phyloP scores from a whole-genome alignment of 257 asterid species.

The Salvia miltiorrhiza region DNA sequence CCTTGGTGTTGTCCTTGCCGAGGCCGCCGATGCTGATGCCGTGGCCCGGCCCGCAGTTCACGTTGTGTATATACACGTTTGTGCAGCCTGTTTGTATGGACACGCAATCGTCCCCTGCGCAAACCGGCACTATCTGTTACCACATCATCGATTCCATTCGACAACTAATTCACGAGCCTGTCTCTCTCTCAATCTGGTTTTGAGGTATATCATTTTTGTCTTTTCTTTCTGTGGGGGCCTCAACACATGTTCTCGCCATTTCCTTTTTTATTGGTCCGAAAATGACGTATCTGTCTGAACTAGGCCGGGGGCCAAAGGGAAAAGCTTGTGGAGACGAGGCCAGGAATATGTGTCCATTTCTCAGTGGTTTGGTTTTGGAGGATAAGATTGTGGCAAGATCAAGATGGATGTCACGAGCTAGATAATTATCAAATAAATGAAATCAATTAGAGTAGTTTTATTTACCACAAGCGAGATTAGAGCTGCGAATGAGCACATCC shows the following conservation, averaged over 20 bases:
- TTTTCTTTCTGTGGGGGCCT: slow-evolving; percentile 15
- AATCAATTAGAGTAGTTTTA: background rate
- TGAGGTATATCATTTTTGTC: slow-evolving; percentile 7
- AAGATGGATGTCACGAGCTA: background rate
- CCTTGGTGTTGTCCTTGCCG: slow-evolving; percentile 73
- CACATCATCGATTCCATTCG: background rate
- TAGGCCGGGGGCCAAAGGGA: slow-evolving; percentile 22
- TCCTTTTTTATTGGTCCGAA: slow-evolving; percentile 6
- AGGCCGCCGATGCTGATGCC: slow-evolving; percentile 95
- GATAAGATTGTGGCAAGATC: slow-evolving; percentile 30
- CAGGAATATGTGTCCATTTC: slow-evolving; percentile 25
- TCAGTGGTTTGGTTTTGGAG: slow-evolving; percentile 17
- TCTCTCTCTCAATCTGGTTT: background rate
- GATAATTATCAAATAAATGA: background rate
- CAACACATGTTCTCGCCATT: background rate
- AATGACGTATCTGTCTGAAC: slow-evolving; percentile 19
- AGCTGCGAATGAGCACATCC: slow-evolving; percentile 65
- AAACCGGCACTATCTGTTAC: background rate
- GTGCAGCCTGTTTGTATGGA: slow-evolving; percentile 91
- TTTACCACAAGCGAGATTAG: slow-evolving; percentile 78
- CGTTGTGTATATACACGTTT: slow-evolving; percentile 57
- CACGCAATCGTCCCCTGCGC: slow-evolving; percentile 85
- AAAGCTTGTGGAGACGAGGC: slow-evolving; percentile 25
- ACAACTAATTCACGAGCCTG: slow-evolving; percentile 5
- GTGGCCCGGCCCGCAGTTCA: slow-evolving; percentile 91